Conservation (phyloP, 176 grass and related monocot species). For the Secale cereale region DNA sequence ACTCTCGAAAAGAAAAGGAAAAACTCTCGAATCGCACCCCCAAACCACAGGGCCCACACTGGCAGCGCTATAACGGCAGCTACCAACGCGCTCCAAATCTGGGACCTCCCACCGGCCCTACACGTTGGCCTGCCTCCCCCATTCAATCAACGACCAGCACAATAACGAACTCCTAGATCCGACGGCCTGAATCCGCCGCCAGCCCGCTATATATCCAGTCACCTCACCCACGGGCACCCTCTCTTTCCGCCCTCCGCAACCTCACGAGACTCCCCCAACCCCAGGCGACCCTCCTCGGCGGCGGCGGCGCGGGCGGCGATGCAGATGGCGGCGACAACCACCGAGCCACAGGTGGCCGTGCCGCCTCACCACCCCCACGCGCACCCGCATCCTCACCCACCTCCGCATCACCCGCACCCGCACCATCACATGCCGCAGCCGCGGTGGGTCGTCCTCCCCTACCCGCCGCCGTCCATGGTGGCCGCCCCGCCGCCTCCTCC, state of each 20-base stretch:
- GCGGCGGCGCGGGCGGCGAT: conserved; percentile 40
- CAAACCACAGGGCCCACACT: background rate
- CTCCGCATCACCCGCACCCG: conserved; percentile 28
- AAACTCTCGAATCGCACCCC: background rate
- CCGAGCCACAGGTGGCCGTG: conserved; percentile 36
- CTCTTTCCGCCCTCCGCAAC: conserved; percentile 45
- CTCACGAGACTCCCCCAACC: conserved; percentile 27
- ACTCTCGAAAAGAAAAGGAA: too few species aligned
- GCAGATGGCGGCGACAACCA: conserved; percentile 53
- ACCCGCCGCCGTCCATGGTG: conserved; percentile 41
- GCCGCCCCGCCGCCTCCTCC: conserved; percentile 36
- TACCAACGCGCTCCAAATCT: background rate
- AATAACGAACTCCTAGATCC: conserved; percentile 20
- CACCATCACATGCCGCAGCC: conserved; percentile 30
- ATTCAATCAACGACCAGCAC: conserved; percentile 16
- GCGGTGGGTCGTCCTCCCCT: conserved; percentile 31
- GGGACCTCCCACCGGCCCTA: background rate
- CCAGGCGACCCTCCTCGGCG: conserved; percentile 20
- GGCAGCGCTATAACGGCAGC: background rate
- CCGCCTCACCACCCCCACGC: conserved; percentile 28
- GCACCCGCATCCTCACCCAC: conserved; percentile 1
- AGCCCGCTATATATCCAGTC: conserved; percentile 11
- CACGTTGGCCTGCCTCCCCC: background rate
- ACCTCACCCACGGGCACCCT: conserved; percentile 36
- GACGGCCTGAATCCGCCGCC: conserved; percentile 23